These are phyloP conservation scores for Penicillium sp. DNA, from an alignment of 2,329 filamentous ascomycete genomes.

Conservation along the genomic window DNA sequence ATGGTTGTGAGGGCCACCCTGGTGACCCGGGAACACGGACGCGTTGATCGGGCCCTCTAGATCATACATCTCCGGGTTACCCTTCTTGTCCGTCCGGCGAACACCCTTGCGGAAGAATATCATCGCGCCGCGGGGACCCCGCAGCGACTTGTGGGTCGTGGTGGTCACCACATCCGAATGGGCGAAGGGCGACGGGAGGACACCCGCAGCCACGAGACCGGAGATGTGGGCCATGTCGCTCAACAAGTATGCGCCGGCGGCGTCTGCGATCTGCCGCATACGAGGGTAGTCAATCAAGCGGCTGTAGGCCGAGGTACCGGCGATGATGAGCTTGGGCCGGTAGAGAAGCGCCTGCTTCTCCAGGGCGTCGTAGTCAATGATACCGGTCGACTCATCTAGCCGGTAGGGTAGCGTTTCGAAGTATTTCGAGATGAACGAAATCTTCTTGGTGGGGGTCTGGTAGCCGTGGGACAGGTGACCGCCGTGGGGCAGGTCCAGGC, in stretches of 20 bases:
- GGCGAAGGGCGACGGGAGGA: conserved; percentile 86
- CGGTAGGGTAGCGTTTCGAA: conserved; percentile 98
- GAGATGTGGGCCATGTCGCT: conserved; percentile 99
- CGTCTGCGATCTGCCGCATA: conserved; percentile 93
- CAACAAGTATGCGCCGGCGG: conserved; percentile 84
- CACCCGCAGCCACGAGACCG: conserved; percentile 81
- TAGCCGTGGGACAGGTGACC: conserved; percentile 95
- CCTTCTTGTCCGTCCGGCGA: conserved; percentile 81
- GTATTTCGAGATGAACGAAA: conserved; percentile 95
- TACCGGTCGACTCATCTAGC: conserved; percentile 64
- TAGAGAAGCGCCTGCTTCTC: conserved; percentile 84
- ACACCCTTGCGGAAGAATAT: conserved; percentile 99
- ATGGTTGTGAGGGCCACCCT: conserved; percentile 98
- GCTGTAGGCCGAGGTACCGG: conserved; percentile 96
- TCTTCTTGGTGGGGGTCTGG: conserved; percentile 91
- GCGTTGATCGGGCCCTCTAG: conserved; percentile 95
- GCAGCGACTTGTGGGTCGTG: conserved; percentile 97
- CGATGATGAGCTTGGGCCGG: conserved; percentile 91
- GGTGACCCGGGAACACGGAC: conserved; percentile 97
- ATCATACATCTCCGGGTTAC: conserved; percentile 83
- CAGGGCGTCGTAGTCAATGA: conserved; percentile 93
- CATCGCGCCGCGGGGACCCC: conserved; percentile 95
- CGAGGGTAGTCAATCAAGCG: conserved; percentile 91
- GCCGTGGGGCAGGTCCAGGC: conserved; percentile 85
- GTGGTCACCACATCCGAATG: conserved; percentile 95